Evolutionary conservation across 2,329 filamentous ascomycete genomes (phyloP), one percentile per base, ranked within the genome.

Genomic region (Allantophomopsis lycopodina): DNA sequence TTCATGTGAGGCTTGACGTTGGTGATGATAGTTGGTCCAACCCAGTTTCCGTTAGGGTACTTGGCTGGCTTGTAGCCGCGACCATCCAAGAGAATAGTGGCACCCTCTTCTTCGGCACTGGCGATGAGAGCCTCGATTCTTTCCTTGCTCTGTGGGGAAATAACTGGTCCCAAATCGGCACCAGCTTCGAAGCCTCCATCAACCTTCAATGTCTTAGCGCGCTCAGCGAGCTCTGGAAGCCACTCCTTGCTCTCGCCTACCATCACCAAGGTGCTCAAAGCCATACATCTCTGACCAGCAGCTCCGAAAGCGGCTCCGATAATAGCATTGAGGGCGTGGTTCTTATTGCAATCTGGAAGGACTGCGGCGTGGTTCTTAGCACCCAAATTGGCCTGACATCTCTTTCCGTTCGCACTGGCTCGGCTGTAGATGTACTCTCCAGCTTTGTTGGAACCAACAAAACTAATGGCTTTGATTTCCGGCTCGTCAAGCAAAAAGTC

Each of bases 331-430:
- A 91, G 65, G 48, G 86, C 84, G 53, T 88, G 82, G 66, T 91
- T 88, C 73, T 87, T 89, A 68, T 91, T 88, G 66, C 79, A 83
- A 65, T 91, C 84, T 14, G 84, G 84, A 44, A 89, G 72, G 21
- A 91, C 78, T 39, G 82, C 81, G 20, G 83, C 83, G 59, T 91
- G 84, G 69, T 91, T 91, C 73, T 91, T 91, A 49, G 84, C 84
- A 32, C 84, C 85, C 45, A 91, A 64, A 63, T 91, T 91, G 58
- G 84, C 84, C 64, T 91, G 85, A 23, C 88, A 83, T 53, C 84
- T 80, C 72, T 91, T 91, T 55, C 85, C 84, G 53, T 89, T 86
- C 54, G 83, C 83, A 2, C 82, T 86, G 23, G 76, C 84, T 41
- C 83, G 76, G 40, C 67, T 62, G 62, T 78, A 91, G 60, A 91